Percentiles rank a stretch among this genome's conserved stretches.
Evolutionary conservation across 1,284 basidiomycete species (phyloP).

Genomic region (Malassezia caprae): DNA sequence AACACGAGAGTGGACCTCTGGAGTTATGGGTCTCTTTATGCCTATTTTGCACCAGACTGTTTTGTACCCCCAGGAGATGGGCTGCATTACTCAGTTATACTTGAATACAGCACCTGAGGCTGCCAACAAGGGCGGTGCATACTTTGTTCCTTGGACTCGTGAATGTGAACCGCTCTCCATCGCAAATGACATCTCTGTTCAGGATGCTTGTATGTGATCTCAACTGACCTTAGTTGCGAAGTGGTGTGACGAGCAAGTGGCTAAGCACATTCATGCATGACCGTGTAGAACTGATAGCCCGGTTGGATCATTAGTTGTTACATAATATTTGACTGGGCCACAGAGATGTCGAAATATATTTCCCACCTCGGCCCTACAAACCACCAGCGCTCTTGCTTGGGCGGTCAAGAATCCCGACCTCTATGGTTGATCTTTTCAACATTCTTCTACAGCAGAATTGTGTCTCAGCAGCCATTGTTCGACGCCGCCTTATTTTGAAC

Average conservation of each 20-base stretch:
- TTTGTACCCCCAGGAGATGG: conserved; percentile 18
- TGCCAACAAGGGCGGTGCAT: conserved; percentile 18
- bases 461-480: neutral
- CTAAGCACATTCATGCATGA: conserved; percentile 8
- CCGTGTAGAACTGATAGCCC: neutral
- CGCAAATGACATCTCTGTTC: conserved; percentile 7
- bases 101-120: conserved; percentile 19
- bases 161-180: conserved; percentile 17
- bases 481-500: neutral
- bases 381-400: neutral
- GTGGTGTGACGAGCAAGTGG: conserved; percentile 28
- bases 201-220: conserved; percentile 5
- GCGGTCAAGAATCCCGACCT: neutral
- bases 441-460: neutral
- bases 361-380: neutral
- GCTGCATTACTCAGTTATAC: conserved; percentile 30
- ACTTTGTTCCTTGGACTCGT: conserved; percentile 26
- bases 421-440: conserved; percentile 1
- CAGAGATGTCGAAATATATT: neutral
- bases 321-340: neutral
- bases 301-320: neutral
- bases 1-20: conserved; percentile 4
- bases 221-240: conserved; percentile 13
- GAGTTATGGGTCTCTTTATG: neutral
- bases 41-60: neutral